Base-by-base conservation (phyloP, 805 yeast species). In the Candida easanensis region DNA sequence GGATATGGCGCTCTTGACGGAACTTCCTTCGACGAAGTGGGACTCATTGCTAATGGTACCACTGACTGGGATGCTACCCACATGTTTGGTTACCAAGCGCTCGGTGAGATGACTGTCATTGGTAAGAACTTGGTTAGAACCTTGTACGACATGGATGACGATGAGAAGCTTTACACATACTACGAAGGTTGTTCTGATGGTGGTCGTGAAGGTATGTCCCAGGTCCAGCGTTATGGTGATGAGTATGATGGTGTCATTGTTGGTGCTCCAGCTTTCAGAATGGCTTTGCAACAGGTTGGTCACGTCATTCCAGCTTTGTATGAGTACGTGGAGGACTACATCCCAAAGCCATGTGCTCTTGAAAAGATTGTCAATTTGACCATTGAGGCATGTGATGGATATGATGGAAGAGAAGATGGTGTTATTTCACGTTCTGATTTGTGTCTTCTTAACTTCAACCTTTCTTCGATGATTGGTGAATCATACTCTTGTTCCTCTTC, bases 261-360 rank as follows among this genome's bases (percentile, higher is more conserved):
- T 19, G 39, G 39, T 14, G 39, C 39, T 17, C 39, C 39, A 25
- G 39, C 39, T 17, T 36, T 36, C 33, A 36, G 39, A 36, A 25
- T 25, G 28, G 32, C 39, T 15, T 9, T 16, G 16, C 39, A 36
- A 21, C 39, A 36, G 31, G 25, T 36, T 5, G 18, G 21, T 7
- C 39, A 36, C 21, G 11, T 36, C 9, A 19, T 25, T 13, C 31
- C 39, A 6, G 13, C 31, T 13, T 13, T 36, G 16, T 16, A 16
- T 17, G 23, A 19, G 23, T 11, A n/a, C n/a, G 31, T 27, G 9
- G 8, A 18, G 25, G 39, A 26, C 20, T 18, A 36, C 25, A 7
- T 26, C 23, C 39, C 39, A 8, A 13, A 25, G 17, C 39, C 39
- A 26, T 36, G 39, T 36, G 39, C 28, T 11, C 21, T 36, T 9